Evolutionary conservation across 129 eudicot species (phyloP), one percentile per base, ranked within the genome.

Genomic region (Centella asiatica): DNA sequence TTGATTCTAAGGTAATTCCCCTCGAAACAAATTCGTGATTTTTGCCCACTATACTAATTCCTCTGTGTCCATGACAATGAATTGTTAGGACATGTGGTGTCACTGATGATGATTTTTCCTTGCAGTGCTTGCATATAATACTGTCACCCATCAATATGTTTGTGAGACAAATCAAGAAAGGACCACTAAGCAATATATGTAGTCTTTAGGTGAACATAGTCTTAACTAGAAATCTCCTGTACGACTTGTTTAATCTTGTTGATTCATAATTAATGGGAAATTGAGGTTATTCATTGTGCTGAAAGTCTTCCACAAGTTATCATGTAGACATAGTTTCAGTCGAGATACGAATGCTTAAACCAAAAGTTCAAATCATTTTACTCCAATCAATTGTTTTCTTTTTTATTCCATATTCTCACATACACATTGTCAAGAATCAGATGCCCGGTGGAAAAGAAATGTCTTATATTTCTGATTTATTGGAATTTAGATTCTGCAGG

Each of bases 21-120:
- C n/a, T 26, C 34, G 24, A 34, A 17, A 11, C 5, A 19, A 51
- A 7, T 42, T 36, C 36, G 32, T 46, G n/a, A 45, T 48, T 50
- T 46, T 39, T 69, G 50, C 67, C 60, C 39, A 39, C 69, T 23
- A 52, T 53, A 37, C 67, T 50, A 48, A 33, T 20, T 8, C 58
- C 55, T 55, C 33, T 62, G 62, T 81, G 77, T 10, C 67, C 69
- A 27, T 63, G 65, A 73, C 85, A 79, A 42, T 66, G 65, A 14
- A 48, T 65, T 25, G 29, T 34, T 40, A 65, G 69, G 6, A 66
- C 42, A n/a, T 5, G 9, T 4, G 47, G 71, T 18, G 78, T 62
- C 52, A 53, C 63, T 14, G 64, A 67, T 14, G 64, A 67, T 44
- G 59, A 63, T 19, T 4, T 15, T 48, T 13, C 27, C 19, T 33